A percentile compares a stretch with the other conserved stretches of the same genome.
phyloP scores from a whole-genome alignment of 1,139 yeast genomes.

The Taphrina betulina region DNA sequence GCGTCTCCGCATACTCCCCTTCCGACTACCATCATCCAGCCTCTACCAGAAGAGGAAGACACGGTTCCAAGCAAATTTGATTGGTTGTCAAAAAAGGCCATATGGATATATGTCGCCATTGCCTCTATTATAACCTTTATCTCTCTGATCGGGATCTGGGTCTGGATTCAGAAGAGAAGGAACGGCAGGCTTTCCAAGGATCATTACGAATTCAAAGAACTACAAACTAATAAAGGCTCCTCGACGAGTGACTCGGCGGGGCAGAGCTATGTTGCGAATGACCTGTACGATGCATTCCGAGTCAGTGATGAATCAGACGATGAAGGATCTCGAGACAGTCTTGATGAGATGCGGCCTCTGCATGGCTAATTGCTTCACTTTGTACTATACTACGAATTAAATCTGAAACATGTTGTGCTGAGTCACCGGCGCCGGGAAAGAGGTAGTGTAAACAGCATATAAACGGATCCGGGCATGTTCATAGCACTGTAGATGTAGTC shows the following conservation, averaged over 20 bases:
- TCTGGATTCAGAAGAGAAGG: constrained; percentile 5
- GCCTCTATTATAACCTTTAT: constrained; percentile 5
- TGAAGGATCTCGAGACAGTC: constrained; percentile 1
- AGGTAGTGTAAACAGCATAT: no score
- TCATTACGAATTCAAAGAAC: constrained; percentile 23
- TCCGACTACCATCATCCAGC: constrained; percentile 27
- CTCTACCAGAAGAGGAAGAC: constrained; percentile 12
- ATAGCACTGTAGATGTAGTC: no score
- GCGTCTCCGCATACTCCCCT: constrained; percentile 1
- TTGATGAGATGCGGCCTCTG: constrained; percentile 15
- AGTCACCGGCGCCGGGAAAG: no score
- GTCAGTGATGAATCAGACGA: constrained; percentile 16
- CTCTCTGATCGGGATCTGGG: constrained; percentile 5
- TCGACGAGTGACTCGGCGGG: constrained; percentile 11
- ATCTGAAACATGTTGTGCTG: no score
- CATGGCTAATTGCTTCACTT: no score
- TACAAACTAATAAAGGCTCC: background rate
- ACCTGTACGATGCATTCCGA: constrained; percentile 24
- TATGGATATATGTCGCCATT: constrained; percentile 16
- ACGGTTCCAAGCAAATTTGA: background rate
- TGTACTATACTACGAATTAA: no score
- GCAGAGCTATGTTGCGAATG: background rate
- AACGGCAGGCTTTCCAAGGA: constrained; percentile 5
- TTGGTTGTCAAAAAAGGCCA: constrained; percentile 11
- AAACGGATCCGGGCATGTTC: no score